Evolutionary conservation across 345 rosid genomes (phyloP), one percentile per base, ranked within the genome.

Genomic region (Salix suchowensis): DNA sequence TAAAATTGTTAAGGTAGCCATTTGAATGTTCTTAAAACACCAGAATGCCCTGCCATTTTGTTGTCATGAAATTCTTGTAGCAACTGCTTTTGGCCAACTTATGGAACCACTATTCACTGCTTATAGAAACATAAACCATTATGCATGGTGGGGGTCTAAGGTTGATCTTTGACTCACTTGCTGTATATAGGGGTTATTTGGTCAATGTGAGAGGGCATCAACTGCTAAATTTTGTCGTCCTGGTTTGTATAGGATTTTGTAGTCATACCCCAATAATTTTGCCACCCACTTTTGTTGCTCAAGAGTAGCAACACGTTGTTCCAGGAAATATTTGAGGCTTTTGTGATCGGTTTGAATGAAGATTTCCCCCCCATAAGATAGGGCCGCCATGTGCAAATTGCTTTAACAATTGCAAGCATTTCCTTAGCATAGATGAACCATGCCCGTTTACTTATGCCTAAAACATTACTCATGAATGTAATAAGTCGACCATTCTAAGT

Each of bases 401-500:
- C 46, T 7, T 58, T 24, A 5, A 36, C 26, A 1, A 73, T 34
- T 1, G 68, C 6, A n/a, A 58, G 6, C 68, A 73, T 32, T 30
- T 73, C 76, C 14, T 23, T 73, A 0, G 4, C 34, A 23, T 73
- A 73, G 2, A 67, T 37, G 6, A 36, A 39, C 42, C 42, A 39
- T 7, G 42, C 0, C 11, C 0, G 7, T 39, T 39, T 39, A 39
- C 10, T 39, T 8, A 7, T 2, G 9, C 42, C 42, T 1, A 39
- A 9, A 7, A 11, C 42, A 7, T 2, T 1, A 9, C 42, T 39
- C 42, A 8, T 39, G 11, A 39, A 39, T 7, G 11, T 2, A 7
- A 7, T 6, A 7, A 1, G 42, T 1, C 0, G 0, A 0, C 11
- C 10, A 39, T 9, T 0, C 42, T 6, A 0, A 7, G 42, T 39